Percentiles rank a stretch among this genome's conserved stretches.
Conservation (phyloP, 108 stramenopile genomes). For the Asterionellopsis glacialis region DNA sequence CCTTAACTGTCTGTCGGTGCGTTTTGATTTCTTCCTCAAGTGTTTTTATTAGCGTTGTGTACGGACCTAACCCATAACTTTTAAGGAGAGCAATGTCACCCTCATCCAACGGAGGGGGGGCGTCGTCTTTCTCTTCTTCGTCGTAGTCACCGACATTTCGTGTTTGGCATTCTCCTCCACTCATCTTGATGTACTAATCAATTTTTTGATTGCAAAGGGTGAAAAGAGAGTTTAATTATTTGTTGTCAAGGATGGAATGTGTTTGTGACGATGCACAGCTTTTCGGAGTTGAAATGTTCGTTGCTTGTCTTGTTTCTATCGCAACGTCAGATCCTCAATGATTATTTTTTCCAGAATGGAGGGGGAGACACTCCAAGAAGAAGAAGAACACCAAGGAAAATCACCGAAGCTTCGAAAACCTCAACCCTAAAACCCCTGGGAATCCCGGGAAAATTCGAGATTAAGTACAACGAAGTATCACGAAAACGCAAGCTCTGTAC, state of each 20-base stretch:
- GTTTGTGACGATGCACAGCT: too few relatives aligned
- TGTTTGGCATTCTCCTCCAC: constrained; percentile 86
- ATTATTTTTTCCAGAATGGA: background rate
- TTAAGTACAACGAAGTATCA: too few relatives aligned
- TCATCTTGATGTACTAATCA: constrained; percentile 16
- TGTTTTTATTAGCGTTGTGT: constrained; percentile 87
- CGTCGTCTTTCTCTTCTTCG: constrained; percentile 80
- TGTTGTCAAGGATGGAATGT: too few relatives aligned
- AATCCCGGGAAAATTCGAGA: too few relatives aligned
- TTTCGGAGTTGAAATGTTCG: too few relatives aligned
- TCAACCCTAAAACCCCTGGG: too few relatives aligned
- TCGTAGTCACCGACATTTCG: constrained; percentile 75
- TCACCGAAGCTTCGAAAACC: background rate
- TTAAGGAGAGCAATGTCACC: constrained; percentile 98
- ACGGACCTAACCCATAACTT: constrained; percentile 97
- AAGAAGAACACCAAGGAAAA: background rate
- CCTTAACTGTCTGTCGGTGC: constrained; percentile 94
- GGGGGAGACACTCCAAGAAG: background rate
- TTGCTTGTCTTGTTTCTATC: too few relatives aligned
- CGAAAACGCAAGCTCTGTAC: too few relatives aligned
- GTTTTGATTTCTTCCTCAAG: constrained; percentile 96
- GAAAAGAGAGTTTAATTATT: too few relatives aligned
- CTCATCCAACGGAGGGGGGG: constrained; percentile 93
- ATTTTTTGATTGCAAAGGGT: too few relatives aligned
- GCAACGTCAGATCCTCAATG: too few relatives aligned